Evolutionary conservation across 225 moss, liverwort and hornwort species (phyloP).

Genomic region (Climacium dendroides): DNA sequence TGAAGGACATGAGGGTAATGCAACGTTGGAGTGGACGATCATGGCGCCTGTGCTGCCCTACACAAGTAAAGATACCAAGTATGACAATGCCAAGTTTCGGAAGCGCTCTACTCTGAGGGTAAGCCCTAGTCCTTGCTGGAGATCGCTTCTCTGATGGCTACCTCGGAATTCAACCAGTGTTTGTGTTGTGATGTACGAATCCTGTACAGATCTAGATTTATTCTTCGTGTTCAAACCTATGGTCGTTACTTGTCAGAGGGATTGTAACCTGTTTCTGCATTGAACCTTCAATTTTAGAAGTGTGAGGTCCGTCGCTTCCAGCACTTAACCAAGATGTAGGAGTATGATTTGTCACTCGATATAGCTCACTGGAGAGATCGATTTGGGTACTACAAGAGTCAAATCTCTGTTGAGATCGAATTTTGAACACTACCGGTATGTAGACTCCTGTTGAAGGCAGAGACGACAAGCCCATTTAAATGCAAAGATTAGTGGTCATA

Average conservation of each 20-base stretch:
- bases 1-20: conserved; percentile 6
- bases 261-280: neutral
- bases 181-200: neutral
- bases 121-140: neutral
- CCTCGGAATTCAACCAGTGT: neutral
- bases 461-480: neutral
- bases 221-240: neutral
- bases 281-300: neutral
- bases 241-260: neutral
- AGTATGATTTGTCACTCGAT: neutral
- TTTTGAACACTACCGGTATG: neutral
- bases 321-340: neutral
- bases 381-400: neutral
- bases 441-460: neutral
- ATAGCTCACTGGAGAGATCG: neutral
- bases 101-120: conserved; percentile 70
- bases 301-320: neutral
- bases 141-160: neutral
- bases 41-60: conserved; percentile 51
- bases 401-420: neutral
- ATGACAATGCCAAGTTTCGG: conserved; percentile 96
- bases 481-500: neutral
- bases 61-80: conserved; percentile 38
- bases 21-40: conserved; percentile 7
- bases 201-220: neutral